Evolutionary conservation across 2,329 filamentous ascomycete species (phyloP).

Genomic region (Chalaropsis ovoidea): DNA sequence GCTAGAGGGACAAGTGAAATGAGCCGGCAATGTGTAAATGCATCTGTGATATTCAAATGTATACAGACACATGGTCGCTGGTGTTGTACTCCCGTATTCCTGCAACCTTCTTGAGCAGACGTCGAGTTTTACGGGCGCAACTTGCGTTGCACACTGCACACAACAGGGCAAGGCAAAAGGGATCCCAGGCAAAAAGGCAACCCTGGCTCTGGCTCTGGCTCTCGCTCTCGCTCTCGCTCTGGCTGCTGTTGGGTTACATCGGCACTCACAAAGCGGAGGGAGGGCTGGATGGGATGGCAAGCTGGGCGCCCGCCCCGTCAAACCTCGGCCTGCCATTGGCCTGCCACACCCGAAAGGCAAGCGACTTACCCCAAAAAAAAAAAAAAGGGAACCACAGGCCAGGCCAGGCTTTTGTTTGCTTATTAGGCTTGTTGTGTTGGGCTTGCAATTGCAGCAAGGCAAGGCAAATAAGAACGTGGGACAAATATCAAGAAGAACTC

Average conservation of each 20-base stretch:
- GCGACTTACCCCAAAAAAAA: too few species aligned
- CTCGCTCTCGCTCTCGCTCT: too few species aligned
- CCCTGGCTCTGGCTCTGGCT: neutral
- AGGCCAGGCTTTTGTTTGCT: too few species aligned
- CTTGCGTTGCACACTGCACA: conserved; percentile 7
- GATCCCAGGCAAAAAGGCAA: too few species aligned
- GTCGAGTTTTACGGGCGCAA: conserved; percentile 11
- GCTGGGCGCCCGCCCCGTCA: neutral
- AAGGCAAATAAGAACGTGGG: neutral
- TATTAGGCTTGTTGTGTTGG: too few species aligned
- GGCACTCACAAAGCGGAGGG: neutral
- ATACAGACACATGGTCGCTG: too few species aligned
- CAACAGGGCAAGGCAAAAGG: neutral
- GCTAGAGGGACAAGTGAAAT: neutral
- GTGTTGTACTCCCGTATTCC: too few species aligned
- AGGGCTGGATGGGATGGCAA: neutral
- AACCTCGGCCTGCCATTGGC: neutral
- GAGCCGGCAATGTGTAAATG: too few species aligned
- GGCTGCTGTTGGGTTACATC: conserved; percentile 15
- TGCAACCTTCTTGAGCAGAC: neutral
- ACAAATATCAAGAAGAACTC: neutral
- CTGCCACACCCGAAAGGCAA: neutral
- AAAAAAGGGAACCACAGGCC: too few species aligned
- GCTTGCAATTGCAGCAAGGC: too few species aligned
- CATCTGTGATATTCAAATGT: neutral